Evolutionary conservation across 352 stramenopile genomes (phyloP).

Genomic region (Stramenopiles sp.): DNA sequence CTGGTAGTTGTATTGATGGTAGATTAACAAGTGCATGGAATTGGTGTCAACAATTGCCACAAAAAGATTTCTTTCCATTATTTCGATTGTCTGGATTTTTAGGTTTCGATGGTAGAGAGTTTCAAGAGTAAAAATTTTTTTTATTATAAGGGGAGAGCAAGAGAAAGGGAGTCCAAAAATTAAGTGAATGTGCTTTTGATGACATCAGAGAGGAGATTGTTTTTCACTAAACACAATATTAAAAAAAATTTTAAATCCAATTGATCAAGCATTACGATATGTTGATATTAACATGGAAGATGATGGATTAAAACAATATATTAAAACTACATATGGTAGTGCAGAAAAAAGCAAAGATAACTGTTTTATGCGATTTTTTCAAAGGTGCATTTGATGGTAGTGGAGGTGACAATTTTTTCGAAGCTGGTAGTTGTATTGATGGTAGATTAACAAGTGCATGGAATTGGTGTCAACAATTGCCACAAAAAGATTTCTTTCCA

Average conservation of each 20-base stretch:
- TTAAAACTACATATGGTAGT: too few relatives aligned
- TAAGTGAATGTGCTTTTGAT: too few relatives aligned
- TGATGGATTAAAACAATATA: too few relatives aligned
- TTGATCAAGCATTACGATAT: too few relatives aligned
- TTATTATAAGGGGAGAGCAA: background rate
- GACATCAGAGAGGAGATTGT: too few relatives aligned
- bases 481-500: slow-evolving; percentile 75
- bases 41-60: slow-evolving; percentile 79
- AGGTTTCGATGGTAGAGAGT: slow-evolving; percentile 88
- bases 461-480: slow-evolving; percentile 79
- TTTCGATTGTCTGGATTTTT: slow-evolving; percentile 89
- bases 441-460: slow-evolving; percentile 64
- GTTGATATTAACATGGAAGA: too few relatives aligned
- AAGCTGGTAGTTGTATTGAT: slow-evolving; percentile 63
- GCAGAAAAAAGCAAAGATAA: slow-evolving; percentile 47
- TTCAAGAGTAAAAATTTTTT: slow-evolving; percentile 53
- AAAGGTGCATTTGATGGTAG: slow-evolving; percentile 72
- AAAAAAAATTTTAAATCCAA: too few relatives aligned
- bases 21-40: slow-evolving; percentile 88
- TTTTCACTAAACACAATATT: too few relatives aligned
- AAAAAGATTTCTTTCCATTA: slow-evolving; percentile 78
- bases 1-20: slow-evolving; percentile 83
- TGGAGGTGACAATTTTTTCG: slow-evolving; percentile 43
- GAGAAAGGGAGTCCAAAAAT: too few relatives aligned
- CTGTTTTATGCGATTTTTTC: slow-evolving; percentile 87